Conservation (phyloP, 1,139 yeast genomes). For the Hemisphaericaspora lyxosophila region DNA sequence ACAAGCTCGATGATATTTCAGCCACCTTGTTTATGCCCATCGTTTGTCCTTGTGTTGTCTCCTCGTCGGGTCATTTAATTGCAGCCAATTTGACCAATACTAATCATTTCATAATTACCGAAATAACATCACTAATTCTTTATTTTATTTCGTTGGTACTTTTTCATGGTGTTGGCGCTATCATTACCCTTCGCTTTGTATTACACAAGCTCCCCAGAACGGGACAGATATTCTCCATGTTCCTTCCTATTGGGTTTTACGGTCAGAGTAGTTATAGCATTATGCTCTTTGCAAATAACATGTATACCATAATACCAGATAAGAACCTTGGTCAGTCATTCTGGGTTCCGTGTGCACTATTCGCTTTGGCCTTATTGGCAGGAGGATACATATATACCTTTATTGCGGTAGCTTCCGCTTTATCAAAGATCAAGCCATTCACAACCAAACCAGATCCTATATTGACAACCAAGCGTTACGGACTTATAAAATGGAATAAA, state of each 20-base stretch:
- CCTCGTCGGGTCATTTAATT: slow-evolving; percentile 13
- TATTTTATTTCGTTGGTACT: slow-evolving; percentile 10
- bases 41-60: slow-evolving; percentile 13
- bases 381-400: slow-evolving; percentile 64
- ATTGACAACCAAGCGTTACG: slow-evolving; percentile 21
- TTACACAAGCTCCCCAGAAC: slow-evolving; percentile 12
- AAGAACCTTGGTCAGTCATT: slow-evolving; percentile 11
- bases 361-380: slow-evolving; percentile 51
- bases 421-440: slow-evolving; percentile 35
- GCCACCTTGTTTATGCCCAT: slow-evolving; percentile 12
- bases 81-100: slow-evolving; percentile 9
- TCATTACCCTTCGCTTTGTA: slow-evolving; percentile 10
- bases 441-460: slow-evolving; percentile 24
- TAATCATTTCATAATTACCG: slow-evolving; percentile 11
- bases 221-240: slow-evolving; percentile 16
- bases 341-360: slow-evolving; percentile 19
- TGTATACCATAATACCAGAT: slow-evolving; percentile 19
- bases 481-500: slow-evolving; percentile 47
- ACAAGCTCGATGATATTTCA: slow-evolving; percentile 9
- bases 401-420: slow-evolving; percentile 46
- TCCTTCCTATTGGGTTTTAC: slow-evolving; percentile 37
- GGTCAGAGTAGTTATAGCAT: slow-evolving; percentile 82
- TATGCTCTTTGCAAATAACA: slow-evolving; percentile 52
- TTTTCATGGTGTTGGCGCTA: slow-evolving; percentile 13
- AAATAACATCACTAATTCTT: slow-evolving; percentile 10